These are phyloP conservation scores for Fraxinus cuspidata DNA, from an alignment of 257 asterid species.

Conservation along the genomic window DNA sequence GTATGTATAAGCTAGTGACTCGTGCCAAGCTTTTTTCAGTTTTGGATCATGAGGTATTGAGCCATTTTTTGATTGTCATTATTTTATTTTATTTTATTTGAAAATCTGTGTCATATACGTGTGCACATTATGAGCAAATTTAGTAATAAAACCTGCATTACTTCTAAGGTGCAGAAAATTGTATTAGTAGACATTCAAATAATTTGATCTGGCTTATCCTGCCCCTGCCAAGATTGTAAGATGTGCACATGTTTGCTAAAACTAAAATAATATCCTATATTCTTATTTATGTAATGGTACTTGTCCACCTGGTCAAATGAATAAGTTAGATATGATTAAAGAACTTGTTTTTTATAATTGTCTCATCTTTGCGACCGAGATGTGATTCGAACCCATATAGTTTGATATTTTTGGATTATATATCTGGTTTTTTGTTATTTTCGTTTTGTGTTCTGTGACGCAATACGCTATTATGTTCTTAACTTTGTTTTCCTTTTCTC, in stretches of 20 bases:
- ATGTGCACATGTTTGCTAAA: background rate
- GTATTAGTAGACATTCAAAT: background rate
- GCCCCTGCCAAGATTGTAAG: background rate
- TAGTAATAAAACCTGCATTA: background rate
- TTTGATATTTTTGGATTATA: background rate
- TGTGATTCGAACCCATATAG: background rate
- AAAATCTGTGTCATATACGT: background rate
- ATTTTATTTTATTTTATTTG: too few species aligned
- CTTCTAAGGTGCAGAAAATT: background rate
- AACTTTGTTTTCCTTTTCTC: slow-evolving; percentile 5
- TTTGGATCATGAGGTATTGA: background rate
- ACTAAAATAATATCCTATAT: background rate
- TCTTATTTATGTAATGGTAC: background rate
- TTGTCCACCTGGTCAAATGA: background rate
- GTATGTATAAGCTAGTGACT: background rate
- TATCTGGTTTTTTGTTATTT: background rate
- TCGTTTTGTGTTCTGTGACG: background rate
- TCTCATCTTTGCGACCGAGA: background rate
- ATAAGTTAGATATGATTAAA: background rate
- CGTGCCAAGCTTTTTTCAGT: background rate
- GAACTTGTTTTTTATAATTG: background rate
- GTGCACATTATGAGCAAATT: background rate
- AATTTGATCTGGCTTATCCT: background rate
- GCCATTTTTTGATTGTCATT: background rate
- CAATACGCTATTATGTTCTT: slow-evolving; percentile 13